Evolutionary conservation across 75 land plant genomes (phyloP), one percentile per base, ranked within the genome.

Genomic region (Picea glauca): DNA sequence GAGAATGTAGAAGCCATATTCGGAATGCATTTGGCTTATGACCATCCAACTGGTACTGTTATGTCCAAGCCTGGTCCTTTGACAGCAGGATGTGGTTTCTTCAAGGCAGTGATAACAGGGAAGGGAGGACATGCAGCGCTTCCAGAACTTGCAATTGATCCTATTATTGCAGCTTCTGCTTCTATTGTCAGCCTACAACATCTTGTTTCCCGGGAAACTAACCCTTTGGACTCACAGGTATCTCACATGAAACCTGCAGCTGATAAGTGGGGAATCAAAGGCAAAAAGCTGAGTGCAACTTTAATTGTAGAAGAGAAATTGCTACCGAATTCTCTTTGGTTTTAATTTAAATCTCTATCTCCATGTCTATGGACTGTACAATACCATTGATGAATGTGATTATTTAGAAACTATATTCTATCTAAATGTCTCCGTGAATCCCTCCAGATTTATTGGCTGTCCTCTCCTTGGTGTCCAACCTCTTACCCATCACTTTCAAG

Each of bases 161-260:
- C 98, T 21, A 91, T 95, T 57, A 50, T 95, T 17, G 93, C 96
- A 35, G 96, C 93, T 75, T 87, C 98, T 38, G 84, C 84, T 77
- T 84, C 88, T 6, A 89, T 95, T 81, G 87, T 91, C 17, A 93
- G 91, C 77, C 85, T 95, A 77, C 98, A 95, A 67, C 96, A 89
- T 38, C 84, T 95, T 33, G 84, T 95, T 65, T 93, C 98, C 9
- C 90, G 96, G 38, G 96, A 93, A 85, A 79, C 96, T 75, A 87
- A 95, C 77, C 98, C 98, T 13, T 81, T 93, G 77, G 98, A 95
- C 62, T 88, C 95, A 43, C 93, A 95, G 98, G 96, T 94, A 72
- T 1, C 21, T 78, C 43, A 3, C 54, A 59, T 62, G 59, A 50
- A 50, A 50, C 56, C 56, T 50, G 56, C 56, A 50, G 56, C 56